Base-by-base conservation (phyloP, 2,329 filamentous ascomycete genomes). In the Exophiala aquamarina region DNA sequence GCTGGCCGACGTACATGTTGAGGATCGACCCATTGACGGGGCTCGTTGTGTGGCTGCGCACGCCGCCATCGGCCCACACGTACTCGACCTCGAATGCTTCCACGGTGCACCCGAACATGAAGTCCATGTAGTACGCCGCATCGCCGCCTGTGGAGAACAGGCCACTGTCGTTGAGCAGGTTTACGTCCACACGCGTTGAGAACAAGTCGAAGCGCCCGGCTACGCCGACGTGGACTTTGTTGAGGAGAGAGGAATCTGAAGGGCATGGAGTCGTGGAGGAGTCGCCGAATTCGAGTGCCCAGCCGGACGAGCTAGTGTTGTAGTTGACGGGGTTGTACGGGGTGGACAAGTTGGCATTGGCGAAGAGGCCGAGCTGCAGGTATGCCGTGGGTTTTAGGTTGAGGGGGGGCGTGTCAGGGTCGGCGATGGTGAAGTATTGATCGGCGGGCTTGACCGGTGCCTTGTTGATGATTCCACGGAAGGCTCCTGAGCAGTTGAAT, bases 1-100 rank as follows among this genome's bases (percentile, higher is more conserved):
- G 50, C 36, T 54, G 37, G 18, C 37, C 37, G 37, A 40, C 28
- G 11, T 23, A 40, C 20, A 40, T 40, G 18, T 38, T 19, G 15
- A 38, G 35, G 15, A 38, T 6, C 15, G 37, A 14, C 5, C 9
- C 11, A 20, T 40, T 26, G 37, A 14, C 37, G 37, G 11, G 17
- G n/a, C 17, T n/a, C 18, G 37, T 10, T 4, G 20, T 40, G 18
- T 21, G 9, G 20, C 18, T 40, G 32, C 23, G 11, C 23, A 26
- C 23, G 6, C 6, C 11, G 23, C 11, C 11, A 6, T 26, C 23
- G 6, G 23, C 23, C 23, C 23, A 26, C 6, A 26, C 11, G 23
- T 26, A 26, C 23, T 26, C 23, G 23, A 26, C 23, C 11, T 26
- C 23, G 6, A 26, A 6, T 6, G 23, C 23, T 11, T 6, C 6